Percentiles rank a stretch among this genome's conserved stretches.
Evolutionary conservation across 2,329 filamentous ascomycete species (phyloP).

Genomic region (Arthrobotrys musiformis): DNA sequence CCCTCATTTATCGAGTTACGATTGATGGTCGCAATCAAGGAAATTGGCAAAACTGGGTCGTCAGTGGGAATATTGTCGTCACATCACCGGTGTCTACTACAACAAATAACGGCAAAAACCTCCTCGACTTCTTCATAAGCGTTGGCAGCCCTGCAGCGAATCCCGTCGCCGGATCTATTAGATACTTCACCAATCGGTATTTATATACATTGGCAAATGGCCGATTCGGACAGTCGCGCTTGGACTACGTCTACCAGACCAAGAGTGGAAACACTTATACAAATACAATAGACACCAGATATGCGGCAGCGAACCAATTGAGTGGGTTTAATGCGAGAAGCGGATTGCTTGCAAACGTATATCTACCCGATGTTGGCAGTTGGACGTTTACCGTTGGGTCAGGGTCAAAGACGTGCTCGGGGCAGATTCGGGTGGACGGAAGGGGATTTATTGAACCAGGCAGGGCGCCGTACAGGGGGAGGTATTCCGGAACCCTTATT

Average conservation of each 20-base stretch:
- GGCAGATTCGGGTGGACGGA: not conserved
- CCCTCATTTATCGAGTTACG: not conserved
- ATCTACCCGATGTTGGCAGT: not conserved
- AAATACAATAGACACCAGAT: not conserved
- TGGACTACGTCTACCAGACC: not conserved
- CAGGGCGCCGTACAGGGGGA: not conserved
- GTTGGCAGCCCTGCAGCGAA: not conserved
- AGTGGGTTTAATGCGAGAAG: slow-evolving; percentile 2
- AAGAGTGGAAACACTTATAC: slow-evolving; percentile 10
- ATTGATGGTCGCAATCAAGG: slow-evolving; percentile 8
- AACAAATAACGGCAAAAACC: slow-evolving; percentile 18
- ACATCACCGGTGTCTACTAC: not conserved
- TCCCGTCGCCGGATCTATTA: not conserved
- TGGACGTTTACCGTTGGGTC: not conserved
- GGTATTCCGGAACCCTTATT: not conserved
- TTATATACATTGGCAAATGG: slow-evolving; percentile 1
- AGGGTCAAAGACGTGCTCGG: not conserved
- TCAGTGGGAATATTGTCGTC: not conserved
- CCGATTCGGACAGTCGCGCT: not conserved
- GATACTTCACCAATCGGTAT: slow-evolving; percentile 28
- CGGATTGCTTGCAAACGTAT: not conserved
- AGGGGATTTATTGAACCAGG: slow-evolving; percentile 3
- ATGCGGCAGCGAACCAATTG: not conserved
- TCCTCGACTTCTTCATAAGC: slow-evolving; percentile 2
- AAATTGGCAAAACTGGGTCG: slow-evolving; percentile 14